These are phyloP conservation scores for Citeromyces nyonsensis DNA, from an alignment of 805 yeast genomes.

Conservation along the genomic window DNA sequence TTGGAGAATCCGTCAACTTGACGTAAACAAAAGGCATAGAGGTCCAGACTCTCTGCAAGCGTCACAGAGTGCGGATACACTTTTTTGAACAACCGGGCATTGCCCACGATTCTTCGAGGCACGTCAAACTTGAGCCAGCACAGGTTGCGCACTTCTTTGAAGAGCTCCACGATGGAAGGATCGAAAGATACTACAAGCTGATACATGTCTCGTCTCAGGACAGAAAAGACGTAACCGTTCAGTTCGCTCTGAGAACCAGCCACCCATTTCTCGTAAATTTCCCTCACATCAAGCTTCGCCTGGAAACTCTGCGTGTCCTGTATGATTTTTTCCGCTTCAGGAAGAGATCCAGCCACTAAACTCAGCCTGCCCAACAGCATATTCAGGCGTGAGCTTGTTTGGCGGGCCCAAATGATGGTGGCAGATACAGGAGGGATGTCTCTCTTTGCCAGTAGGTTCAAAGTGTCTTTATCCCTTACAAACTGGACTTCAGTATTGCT, in stretches of 20 bases:
- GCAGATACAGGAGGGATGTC: constrained; percentile 33
- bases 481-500: background rate
- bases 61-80: constrained; percentile 43
- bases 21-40: constrained; percentile 17
- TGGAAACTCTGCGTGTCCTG: constrained; percentile 28
- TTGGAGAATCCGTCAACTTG: constrained; percentile 11
- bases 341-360: constrained; percentile 17
- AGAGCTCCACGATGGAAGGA: constrained; percentile 19
- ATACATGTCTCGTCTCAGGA: background rate
- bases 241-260: constrained; percentile 4
- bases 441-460: constrained; percentile 8
- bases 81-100: constrained; percentile 30
- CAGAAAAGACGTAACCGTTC: too few relatives aligned
- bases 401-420: constrained; percentile 35
- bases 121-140: constrained; percentile 33
- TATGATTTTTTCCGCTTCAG: constrained; percentile 53
- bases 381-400: constrained; percentile 26
- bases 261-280: constrained; percentile 34
- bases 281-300: constrained; percentile 26
- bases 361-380: constrained; percentile 26
- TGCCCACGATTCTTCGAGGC: constrained; percentile 32
- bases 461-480: too few relatives aligned
- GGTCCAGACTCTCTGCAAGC: constrained; percentile 31
- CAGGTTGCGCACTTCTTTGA: constrained; percentile 39
- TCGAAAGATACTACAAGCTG: constrained; percentile 37